phyloP scores from a whole-genome alignment of 2,329 filamentous ascomycete genomes.

The Colletotrichum spinosum region DNA sequence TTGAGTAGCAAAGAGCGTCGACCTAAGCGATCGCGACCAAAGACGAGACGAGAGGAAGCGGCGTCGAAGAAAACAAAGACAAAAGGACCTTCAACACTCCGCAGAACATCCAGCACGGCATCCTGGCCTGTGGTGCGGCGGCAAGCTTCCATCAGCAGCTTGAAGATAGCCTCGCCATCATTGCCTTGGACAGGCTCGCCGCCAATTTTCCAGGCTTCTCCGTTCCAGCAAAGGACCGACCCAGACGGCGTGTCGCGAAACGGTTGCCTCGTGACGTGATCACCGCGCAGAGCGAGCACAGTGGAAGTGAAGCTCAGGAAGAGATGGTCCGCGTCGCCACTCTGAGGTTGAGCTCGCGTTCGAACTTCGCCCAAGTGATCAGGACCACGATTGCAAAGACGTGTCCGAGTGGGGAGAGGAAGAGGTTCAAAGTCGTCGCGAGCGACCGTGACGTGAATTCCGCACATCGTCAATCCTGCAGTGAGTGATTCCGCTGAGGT shows the following conservation, averaged over 20 bases:
- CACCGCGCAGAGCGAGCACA: constrained; percentile 89
- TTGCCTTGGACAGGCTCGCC: constrained; percentile 74
- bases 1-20: constrained; percentile 82
- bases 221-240: constrained; percentile 94
- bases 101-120: constrained; percentile 64
- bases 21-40: constrained; percentile 88
- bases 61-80: constrained; percentile 88
- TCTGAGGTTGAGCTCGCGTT: constrained; percentile 43
- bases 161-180: constrained; percentile 79
- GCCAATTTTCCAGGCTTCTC: constrained; percentile 87
- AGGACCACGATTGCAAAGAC: constrained; percentile 68
- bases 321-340: constrained; percentile 45
- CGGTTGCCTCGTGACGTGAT: constrained; percentile 78
- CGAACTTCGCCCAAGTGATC: constrained; percentile 64
- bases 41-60: constrained; percentile 73
- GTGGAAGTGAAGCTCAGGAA: constrained; percentile 80
- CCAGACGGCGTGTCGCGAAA: constrained; percentile 66
- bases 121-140: constrained; percentile 42
- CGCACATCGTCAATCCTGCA: constrained; percentile 62
- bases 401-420: constrained; percentile 52
- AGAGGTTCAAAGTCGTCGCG: constrained; percentile 45
- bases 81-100: constrained; percentile 82
- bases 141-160: constrained; percentile 63
- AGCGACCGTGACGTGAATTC: constrained; percentile 67
- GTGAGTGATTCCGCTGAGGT: too few relatives aligned